These are phyloP conservation scores for Claviceps digitariae DNA, from an alignment of 2,329 filamentous ascomycete species.

Conservation along the genomic window DNA sequence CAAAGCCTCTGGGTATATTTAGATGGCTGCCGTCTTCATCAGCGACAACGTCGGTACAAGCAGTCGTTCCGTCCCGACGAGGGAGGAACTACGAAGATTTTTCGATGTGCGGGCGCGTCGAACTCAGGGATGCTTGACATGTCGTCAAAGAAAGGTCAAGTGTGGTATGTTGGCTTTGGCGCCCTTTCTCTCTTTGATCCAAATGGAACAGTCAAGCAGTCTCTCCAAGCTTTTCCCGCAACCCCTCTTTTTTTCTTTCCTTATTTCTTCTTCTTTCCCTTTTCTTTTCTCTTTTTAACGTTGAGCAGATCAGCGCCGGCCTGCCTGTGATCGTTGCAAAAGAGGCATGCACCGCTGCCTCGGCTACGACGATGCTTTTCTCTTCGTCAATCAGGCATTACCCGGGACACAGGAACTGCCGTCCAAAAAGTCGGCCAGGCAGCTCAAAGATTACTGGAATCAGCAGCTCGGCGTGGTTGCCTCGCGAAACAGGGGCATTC, in stretches of 20 bases:
- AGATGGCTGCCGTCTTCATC: background rate
- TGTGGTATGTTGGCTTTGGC: background rate
- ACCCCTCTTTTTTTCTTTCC: background rate
- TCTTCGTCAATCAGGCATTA: slow-evolving; percentile 5
- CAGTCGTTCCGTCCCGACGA: slow-evolving; percentile 2
- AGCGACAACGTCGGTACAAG: background rate
- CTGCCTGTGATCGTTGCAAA: slow-evolving; percentile 4
- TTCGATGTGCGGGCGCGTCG: slow-evolving; percentile 4
- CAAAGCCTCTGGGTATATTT: background rate
- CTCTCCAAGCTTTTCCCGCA: too few relatives aligned
- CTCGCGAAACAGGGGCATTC: background rate
- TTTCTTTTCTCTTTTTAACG: too few relatives aligned
- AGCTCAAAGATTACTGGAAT: slow-evolving; percentile 4
- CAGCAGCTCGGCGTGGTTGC: background rate
- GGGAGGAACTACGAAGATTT: slow-evolving; percentile 3
- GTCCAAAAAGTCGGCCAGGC: slow-evolving; percentile 5
- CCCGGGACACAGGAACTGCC: slow-evolving; percentile 4
- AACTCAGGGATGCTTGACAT: slow-evolving; percentile 3
- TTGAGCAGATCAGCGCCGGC: slow-evolving; percentile 3
- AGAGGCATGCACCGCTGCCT: slow-evolving; percentile 4
- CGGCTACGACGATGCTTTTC: slow-evolving; percentile 4
- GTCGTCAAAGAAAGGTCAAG: slow-evolving; percentile 5
- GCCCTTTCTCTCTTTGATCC: background rate
- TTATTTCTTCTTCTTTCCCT: background rate
- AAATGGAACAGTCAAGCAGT: background rate